Conservation (phyloP, 164 flowering plant species). For the Saururus chinensis region DNA sequence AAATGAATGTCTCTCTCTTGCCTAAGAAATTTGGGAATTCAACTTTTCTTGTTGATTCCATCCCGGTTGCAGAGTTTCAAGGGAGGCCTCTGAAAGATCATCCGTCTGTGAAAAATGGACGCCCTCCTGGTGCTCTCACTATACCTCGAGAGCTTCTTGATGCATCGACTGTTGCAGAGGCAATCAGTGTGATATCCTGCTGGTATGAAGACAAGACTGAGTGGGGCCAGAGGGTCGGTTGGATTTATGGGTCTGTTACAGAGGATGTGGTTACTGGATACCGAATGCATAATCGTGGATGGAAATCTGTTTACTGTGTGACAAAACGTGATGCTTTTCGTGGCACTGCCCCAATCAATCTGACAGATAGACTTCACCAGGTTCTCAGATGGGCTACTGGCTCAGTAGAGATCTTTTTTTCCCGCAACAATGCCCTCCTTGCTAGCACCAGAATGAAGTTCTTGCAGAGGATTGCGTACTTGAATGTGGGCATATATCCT, state of each 20-base stretch:
- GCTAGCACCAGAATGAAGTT: conserved; percentile 49
- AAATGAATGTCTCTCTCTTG: conserved; percentile 31
- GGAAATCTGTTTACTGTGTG: conserved; percentile 77
- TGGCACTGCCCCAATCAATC: conserved; percentile 82
- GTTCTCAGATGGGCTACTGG: conserved; percentile 96
- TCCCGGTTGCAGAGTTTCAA: conserved; percentile 67
- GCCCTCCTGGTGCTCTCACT: conserved; percentile 63
- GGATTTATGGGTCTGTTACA: conserved; percentile 85
- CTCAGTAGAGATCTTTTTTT: conserved; percentile 82
- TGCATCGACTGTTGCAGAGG: conserved; percentile 71
- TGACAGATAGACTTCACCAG: conserved; percentile 77
- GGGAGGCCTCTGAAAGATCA: conserved; percentile 89
- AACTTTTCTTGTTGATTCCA: conserved; percentile 56
- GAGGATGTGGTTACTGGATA: conserved; percentile 85
- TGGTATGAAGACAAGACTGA: conserved; percentile 87
- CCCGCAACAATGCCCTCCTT: conserved; percentile 70
- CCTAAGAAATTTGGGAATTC: conserved; percentile 87
- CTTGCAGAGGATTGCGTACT: conserved; percentile 63
- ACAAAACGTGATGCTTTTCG: conserved; percentile 76
- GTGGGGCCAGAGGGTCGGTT: conserved; percentile 75
- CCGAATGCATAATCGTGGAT: conserved; percentile 78
- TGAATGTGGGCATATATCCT: conserved; percentile 72
- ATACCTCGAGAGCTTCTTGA: conserved; percentile 62
- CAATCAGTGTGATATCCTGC: conserved; percentile 58
- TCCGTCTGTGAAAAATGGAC: conserved; percentile 16